Base-by-base conservation (phyloP, 768 basidiomycete species). In the Naganishia vishniacii region DNA sequence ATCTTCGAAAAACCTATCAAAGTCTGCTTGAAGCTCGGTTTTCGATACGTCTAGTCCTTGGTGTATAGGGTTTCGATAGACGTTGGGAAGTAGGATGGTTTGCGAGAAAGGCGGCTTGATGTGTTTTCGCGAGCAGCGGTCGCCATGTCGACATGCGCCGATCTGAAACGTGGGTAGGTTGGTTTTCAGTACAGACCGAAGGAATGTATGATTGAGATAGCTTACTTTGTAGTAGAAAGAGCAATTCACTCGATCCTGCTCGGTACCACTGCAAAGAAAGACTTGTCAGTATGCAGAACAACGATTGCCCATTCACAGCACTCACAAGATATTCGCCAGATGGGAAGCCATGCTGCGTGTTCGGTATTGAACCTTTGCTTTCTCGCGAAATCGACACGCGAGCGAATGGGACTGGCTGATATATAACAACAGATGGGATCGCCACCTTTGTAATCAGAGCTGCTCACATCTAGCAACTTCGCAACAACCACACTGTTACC, bases 31-130 rank as follows among this genome's bases (percentile, higher is more conserved):
- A 3, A 78, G 69, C 64, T 80, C 91, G 75, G 88, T 86, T 70
- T 91, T 88, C 0, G 84, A 85, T 69, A 94, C 81, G 73, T 89
- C 89, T 51, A 69, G 70, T 20, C 76, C 76, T 62, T 73, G 69
- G 70, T 97, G 91, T 9, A 88, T 88, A 2, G 95, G 95, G 78
- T 99, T 99, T 78, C 97, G 92, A 77, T 97, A 99, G 48, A 98
- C 92, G 72, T 99, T 99, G 3, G 91, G 91, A 31, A 97, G 83
- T 15, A 98, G 82, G 47, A 99, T 91, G 4, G 95, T 98, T 73
- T 97, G 93, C 15, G 92, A 95, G 78, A 94, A 97, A 3, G 93
- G 91, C 2, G 94, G 94, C 75, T 88, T 87, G 79, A 97, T 98
- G 78, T 99, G 95, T 78, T 98, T 98, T 72, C 94, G 84, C 3